phyloP scores from a whole-genome alignment of 2,329 filamentous ascomycete genomes.

The Aspergillus pseudotamarii region DNA sequence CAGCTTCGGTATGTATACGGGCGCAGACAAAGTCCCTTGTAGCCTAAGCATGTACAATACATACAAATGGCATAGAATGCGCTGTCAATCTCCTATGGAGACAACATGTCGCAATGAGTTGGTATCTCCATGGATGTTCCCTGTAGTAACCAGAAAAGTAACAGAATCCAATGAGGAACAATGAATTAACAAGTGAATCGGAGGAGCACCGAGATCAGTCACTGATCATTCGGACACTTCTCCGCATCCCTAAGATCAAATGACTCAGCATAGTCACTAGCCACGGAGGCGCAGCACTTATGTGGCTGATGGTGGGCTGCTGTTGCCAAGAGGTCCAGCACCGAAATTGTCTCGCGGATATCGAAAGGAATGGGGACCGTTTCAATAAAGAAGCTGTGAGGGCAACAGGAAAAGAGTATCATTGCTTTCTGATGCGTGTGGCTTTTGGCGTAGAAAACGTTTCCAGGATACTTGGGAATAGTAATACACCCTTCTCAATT shows the following conservation, averaged over 20 bases:
- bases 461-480: background rate
- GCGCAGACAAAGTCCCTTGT: too few species aligned
- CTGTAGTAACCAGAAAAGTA: background rate
- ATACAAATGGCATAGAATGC: background rate
- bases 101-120: background rate
- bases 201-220: constrained; percentile 2
- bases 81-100: background rate
- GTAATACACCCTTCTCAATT: background rate
- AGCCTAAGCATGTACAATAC: background rate
- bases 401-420: background rate
- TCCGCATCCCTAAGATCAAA: background rate
- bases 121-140: background rate
- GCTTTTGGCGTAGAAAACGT: background rate
- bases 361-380: background rate
- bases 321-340: background rate
- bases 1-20: background rate
- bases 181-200: constrained; percentile 4
- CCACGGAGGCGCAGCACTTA: background rate
- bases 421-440: background rate
- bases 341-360: background rate
- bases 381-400: background rate
- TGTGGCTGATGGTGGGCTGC: background rate
- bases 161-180: background rate
- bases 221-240: background rate
- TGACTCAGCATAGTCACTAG: background rate